Evolutionary conservation across 176 grass and related monocot genomes (phyloP), one percentile per base, ranked within the genome.

Genomic region (Lolium multiflorum): DNA sequence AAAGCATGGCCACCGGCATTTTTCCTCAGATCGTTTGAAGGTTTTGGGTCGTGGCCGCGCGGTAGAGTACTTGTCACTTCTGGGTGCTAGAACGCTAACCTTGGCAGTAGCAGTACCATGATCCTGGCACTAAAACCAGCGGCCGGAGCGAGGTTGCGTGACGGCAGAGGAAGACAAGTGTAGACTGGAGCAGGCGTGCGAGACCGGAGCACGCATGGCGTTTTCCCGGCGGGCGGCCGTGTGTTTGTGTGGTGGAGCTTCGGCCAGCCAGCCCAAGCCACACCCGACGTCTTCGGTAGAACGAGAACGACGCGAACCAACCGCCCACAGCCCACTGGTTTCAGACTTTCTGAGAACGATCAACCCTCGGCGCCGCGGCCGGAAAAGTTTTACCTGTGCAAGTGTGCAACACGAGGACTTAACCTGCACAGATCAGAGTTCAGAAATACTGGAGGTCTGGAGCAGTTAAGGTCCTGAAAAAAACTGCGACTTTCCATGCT

Each of bases 181-280:
- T 58, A 11, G 83, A n/a, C 79, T 83, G 31, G 31, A 35, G 31
- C 31, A 35, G 3, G 31, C 66, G 57, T 76, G 20, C 28, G 1
- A 20, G 16, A 3, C 18, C 0, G 67, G 64, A 46, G 65, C 65
- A 16, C 80, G 84, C 89, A 52, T 50, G 76, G 67, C 85, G 67
- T 58, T 67, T 74, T 79, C 74, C 57, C 58, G 31, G 31, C 31
- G 31, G 89, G 81, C 52, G 80, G 69, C 39, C 50, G 85, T 49
- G 62, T 0, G 20, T 73, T 0, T 48, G n/a, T 74, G 85, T 87
- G 89, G 89, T 44, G 85, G 89, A 81, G 85, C 57, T 87, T 80
- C 1, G 57, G 47, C 81, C 77, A 84, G 39, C 14, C 20, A 74
- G 17, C 13, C 26, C 13, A 66, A 8, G 39, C 66, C 76, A 38